Evolutionary conservation across 2,329 filamentous ascomycete genomes (phyloP).

Genomic region (Cladosporium sphaerospermum): DNA sequence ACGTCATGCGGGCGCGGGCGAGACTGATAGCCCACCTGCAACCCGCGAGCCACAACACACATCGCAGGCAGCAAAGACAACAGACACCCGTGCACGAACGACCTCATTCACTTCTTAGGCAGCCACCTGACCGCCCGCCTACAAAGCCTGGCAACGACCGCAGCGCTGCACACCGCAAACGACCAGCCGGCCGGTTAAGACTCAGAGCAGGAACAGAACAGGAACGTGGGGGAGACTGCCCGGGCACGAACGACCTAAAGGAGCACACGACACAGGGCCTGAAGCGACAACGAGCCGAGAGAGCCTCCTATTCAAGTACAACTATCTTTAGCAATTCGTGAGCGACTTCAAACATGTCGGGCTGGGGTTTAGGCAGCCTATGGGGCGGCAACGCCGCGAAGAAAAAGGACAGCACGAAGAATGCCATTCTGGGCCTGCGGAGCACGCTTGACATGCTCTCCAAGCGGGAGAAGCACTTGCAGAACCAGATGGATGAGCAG

Average conservation of each 20-base stretch:
- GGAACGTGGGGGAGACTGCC: not conserved
- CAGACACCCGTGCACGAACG: not conserved
- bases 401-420: conserved; percentile 91
- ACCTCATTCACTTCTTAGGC: not conserved
- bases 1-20: conserved; percentile 1
- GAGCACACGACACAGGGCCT: not conserved
- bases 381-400: conserved; percentile 88
- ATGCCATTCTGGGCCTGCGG: conserved; percentile 83
- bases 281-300: not conserved
- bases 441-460: conserved; percentile 94
- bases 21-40: not conserved
- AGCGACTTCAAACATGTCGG: conserved; percentile 20
- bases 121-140: not conserved
- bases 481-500: conserved; percentile 89
- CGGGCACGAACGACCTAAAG: not conserved
- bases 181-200: not conserved
- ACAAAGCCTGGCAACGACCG: not conserved
- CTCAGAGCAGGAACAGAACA: conserved; percentile 5
- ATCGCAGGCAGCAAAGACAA: not conserved
- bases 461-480: conserved; percentile 87
- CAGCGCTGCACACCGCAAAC: not conserved
- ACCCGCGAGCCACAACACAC: not conserved
- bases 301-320: not conserved
- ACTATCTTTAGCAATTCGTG: not conserved
- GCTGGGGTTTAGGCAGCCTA: conserved; percentile 54